Evolutionary conservation across 2,329 filamentous ascomycete species (phyloP), one percentile per base, ranked within the genome.

Genomic region (Neurospora sp.): DNA sequence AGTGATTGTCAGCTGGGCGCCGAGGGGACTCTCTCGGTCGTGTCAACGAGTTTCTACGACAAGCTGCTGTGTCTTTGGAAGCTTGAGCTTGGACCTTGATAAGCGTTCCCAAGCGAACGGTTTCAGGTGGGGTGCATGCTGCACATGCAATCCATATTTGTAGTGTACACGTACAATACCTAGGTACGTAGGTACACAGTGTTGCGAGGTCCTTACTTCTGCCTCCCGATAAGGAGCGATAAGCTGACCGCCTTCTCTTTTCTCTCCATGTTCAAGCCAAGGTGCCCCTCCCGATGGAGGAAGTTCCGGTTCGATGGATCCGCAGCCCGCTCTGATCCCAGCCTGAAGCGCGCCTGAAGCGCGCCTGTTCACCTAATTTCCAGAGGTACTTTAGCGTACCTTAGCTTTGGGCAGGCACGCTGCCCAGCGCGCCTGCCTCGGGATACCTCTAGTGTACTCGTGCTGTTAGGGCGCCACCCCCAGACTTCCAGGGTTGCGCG

Each of bases 21-120:
- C 8, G 75, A 75, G 6, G 74, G 76, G 69, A 80, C 6, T 69
- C 83, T 41, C 74, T 82, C 23, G 4, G 86, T 89, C 74, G 82
- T 93, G 1, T 91, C 89, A 28, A 92, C 90, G 0, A 93, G 91
- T 77, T 94, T 93, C 74, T 93, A 93, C 73, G 91, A 93, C 78
- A 87, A 85, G 76, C 78, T 90, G 66, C 76, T 93, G 39, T 92
- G 90, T 78, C 75, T 92, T 1, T 94, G 91, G 91, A 78, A 83
- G 62, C 71, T 74, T 62, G 66, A 66, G 12, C 10, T 71, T 28
- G 37, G 33, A 28, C 12, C 36, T 33, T n/a, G 23, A 46, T 23
- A 23, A 28, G 28, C 28, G 28, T 38, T 33, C 23, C 23, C 52
- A 62, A 62, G 52, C 23, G 52, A 62, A 62, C 52, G 23, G 52